Evolutionary conservation across 108 stramenopile species (phyloP).

Genomic region (Stephanodiscus minutulus): DNA sequence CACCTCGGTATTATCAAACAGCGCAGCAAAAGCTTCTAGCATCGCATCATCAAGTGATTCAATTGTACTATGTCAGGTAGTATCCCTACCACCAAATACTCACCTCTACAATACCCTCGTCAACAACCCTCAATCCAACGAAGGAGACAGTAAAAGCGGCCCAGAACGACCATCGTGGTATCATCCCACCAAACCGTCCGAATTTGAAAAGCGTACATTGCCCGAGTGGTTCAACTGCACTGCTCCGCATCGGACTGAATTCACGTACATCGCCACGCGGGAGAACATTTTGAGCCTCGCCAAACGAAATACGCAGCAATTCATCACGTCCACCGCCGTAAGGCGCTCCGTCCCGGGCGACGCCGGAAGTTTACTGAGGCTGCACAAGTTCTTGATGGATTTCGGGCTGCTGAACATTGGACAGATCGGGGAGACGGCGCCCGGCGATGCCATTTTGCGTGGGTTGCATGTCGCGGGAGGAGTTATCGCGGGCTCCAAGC

Average conservation of each 20-base stretch:
- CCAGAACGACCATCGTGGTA: constrained; percentile 76
- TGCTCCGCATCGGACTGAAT: constrained; percentile 71
- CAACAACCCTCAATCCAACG: constrained; percentile 54
- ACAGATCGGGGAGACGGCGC: constrained; percentile 76
- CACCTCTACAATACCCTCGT: constrained; percentile 38
- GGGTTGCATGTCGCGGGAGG: constrained; percentile 26
- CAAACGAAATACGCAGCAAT: constrained; percentile 57
- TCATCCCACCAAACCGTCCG: constrained; percentile 52
- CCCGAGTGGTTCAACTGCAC: constrained; percentile 88
- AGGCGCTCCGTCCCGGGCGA: constrained; percentile 73
- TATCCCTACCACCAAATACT: constrained; percentile 24
- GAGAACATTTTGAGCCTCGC: constrained; percentile 57
- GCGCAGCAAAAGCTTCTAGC: background rate
- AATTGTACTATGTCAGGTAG: constrained; percentile 9
- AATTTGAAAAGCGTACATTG: constrained; percentile 70
- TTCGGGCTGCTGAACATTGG: constrained; percentile 75
- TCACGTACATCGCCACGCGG: constrained; percentile 63
- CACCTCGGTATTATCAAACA: background rate
- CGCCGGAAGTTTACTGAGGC: constrained; percentile 77
- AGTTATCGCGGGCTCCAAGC: constrained; percentile 8
- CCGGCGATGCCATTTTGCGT: constrained; percentile 61
- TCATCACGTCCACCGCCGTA: constrained; percentile 69
- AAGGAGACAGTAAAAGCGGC: constrained; percentile 40
- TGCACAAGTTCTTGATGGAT: constrained; percentile 66
- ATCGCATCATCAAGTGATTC: background rate